Evolutionary conservation across 2,329 filamentous ascomycete genomes (phyloP), one percentile per base, ranked within the genome.

Genomic region (Colletotrichum australisinense): DNA sequence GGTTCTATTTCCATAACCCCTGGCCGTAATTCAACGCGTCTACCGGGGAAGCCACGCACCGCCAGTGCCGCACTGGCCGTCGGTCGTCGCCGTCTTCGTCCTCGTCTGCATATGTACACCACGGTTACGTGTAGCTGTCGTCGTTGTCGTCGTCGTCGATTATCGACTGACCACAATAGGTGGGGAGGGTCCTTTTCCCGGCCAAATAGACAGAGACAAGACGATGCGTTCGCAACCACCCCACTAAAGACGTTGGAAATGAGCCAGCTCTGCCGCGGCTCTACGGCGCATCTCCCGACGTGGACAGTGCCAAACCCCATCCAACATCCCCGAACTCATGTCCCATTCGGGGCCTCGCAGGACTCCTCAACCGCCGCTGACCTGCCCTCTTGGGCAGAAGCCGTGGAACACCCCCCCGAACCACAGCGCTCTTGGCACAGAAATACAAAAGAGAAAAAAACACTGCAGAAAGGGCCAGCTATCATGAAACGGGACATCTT

Each of bases 251-350:
- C 19, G 19, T 49, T 49, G 5, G 30, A 4, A 3, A 9, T 49
- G 28, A 35, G 22, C 38, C 24, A 53, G 14, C 24, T 70, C 5
- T 35, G 35, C 67, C 63, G 68, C 63, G 46, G 63, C 46, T 42
- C 56, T 26, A 28, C 46, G 68, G 63, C 58, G 38, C 56, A 71
- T 38, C 63, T 53, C 32, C 69, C 69, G 56, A 68, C 35, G 63
- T 55, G 49, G 28, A 64, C 26, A 32, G 62, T 35, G 28, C 62
- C 35, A 35, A 32, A 11, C 19, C 46, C 26, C 42, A 22, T 24
- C 26, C 46, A 30, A 35, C 28, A 35, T 19, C 12, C 62, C 35
- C 62, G 46, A 64, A 53, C 62, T 38, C 46, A 30, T 55, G 49
- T 55, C 62, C 62, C 32, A 30, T 64, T 38, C 30, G 35, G 42